A percentile compares a stretch with the other conserved stretches of the same genome.
Evolutionary conservation across 148 eudicot species (phyloP).

Genomic region (Selenicereus undatus): DNA sequence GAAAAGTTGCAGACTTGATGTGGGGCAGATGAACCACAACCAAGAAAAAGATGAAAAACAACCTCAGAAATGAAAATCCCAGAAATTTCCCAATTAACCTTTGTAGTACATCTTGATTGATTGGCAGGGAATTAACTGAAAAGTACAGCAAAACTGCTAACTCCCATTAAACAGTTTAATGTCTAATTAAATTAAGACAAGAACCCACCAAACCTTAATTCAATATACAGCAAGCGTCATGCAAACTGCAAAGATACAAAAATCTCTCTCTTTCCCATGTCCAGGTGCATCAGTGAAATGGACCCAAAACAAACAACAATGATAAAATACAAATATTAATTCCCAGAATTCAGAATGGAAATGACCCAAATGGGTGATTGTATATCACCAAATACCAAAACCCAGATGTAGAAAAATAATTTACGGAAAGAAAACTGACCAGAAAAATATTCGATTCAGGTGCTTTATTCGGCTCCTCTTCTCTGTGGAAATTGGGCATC

Average conservation of each 20-base stretch:
- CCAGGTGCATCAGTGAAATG: slow-evolving; percentile 18
- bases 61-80: slow-evolving; percentile 15
- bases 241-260: slow-evolving; percentile 8
- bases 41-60: slow-evolving; percentile 15
- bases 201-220: background rate
- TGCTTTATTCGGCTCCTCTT: background rate
- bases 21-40: background rate
- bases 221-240: slow-evolving; percentile 14
- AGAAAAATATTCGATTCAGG: background rate
- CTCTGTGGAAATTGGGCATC: background rate
- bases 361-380: background rate
- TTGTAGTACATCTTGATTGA: background rate
- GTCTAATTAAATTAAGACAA: background rate
- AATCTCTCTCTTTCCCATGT: background rate
- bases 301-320: background rate
- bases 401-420: background rate
- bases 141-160: background rate
- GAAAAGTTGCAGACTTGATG: slow-evolving; percentile 21
- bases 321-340: background rate
- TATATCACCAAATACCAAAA: background rate
- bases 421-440: slow-evolving; percentile 3
- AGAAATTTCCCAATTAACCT: slow-evolving; percentile 15
- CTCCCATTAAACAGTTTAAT: background rate
- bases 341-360: background rate
- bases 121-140: slow-evolving; percentile 3